phyloP scores from a whole-genome alignment of 768 basidiomycete genomes.

The Agrocybe pediades region DNA sequence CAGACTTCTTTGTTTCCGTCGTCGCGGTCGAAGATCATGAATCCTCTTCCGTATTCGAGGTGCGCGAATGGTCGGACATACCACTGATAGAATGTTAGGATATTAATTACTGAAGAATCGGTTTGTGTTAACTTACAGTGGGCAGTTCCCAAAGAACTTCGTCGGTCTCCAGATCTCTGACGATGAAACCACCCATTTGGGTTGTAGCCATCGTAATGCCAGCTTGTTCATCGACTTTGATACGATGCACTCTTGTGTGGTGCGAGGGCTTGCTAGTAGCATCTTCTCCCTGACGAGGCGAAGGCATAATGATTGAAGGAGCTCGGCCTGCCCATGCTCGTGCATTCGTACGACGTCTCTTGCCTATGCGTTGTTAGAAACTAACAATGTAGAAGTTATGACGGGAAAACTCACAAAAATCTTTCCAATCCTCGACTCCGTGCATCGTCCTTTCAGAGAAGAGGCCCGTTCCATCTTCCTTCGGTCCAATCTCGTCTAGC shows the following conservation, averaged over 20 bases:
- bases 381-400: background rate
- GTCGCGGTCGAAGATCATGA: conserved; percentile 66
- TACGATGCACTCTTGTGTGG: conserved; percentile 57
- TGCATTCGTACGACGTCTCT: conserved; percentile 43
- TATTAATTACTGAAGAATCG: background rate
- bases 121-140: conserved; percentile 36
- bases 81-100: conserved; percentile 27
- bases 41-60: conserved; percentile 74
- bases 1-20: conserved; percentile 70
- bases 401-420: conserved; percentile 49
- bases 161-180: conserved; percentile 54
- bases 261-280: conserved; percentile 24
- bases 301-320: conserved; percentile 30
- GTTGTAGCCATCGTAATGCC: conserved; percentile 64
- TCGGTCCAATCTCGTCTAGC: background rate
- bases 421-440: conserved; percentile 53
- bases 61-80: conserved; percentile 64
- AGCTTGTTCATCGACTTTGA: conserved; percentile 71
- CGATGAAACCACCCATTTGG: conserved; percentile 54
- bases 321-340: conserved; percentile 58
- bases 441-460: conserved; percentile 37
- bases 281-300: conserved; percentile 11
- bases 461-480: conserved; percentile 15
- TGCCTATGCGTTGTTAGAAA: conserved; percentile 36
- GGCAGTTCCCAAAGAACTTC: conserved; percentile 65